phyloP scores from a whole-genome alignment of 2,329 filamentous ascomycete species.

The Neoarthrinium moseri region DNA sequence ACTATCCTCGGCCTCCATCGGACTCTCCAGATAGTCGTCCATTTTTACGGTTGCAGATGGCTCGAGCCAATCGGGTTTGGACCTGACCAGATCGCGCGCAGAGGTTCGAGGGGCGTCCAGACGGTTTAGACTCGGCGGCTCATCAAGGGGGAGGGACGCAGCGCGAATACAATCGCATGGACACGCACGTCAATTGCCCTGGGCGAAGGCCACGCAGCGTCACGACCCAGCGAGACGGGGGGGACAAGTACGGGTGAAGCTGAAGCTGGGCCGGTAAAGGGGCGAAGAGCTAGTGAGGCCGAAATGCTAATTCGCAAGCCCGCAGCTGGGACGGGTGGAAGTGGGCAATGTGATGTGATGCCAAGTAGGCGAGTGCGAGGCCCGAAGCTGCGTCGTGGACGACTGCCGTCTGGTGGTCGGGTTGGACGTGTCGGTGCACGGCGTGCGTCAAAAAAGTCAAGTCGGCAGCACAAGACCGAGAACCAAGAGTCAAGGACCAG shows the following conservation, averaged over 20 bases:
- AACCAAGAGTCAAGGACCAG: no score
- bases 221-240: conserved; percentile 1
- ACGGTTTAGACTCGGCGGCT: not conserved
- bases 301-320: conserved; percentile 8
- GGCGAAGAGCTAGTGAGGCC: not conserved
- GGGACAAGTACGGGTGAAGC: no score
- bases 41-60: conserved; percentile 35
- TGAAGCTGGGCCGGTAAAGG: no score
- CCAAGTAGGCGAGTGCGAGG: not conserved
- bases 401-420: not conserved
- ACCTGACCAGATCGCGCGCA: not conserved
- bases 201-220: not conserved
- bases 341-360: no score
- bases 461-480: not conserved
- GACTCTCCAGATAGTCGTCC: conserved; percentile 62
- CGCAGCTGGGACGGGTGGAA: no score
- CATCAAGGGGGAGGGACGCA: not conserved
- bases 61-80: not conserved
- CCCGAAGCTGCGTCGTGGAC: not conserved
- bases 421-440: not conserved
- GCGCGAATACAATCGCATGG: conserved; percentile 3
- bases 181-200: not conserved
- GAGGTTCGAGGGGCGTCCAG: not conserved
- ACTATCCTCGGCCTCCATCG: conserved; percentile 76
- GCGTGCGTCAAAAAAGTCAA: not conserved